phyloP scores from a whole-genome alignment of 202 grass and related monocot species.

The Eragrostis tef region DNA sequence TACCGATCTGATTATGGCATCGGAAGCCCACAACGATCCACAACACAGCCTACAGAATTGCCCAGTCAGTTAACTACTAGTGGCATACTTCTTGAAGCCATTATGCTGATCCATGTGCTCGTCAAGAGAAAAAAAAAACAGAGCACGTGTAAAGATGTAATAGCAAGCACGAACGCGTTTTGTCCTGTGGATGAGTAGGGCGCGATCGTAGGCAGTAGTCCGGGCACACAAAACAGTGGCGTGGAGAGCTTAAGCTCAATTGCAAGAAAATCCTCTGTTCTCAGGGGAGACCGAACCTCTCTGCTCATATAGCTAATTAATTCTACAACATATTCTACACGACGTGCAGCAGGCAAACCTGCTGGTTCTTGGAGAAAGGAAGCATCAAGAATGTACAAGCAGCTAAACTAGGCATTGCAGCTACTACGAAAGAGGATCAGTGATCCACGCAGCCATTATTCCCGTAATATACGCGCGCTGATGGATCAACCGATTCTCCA shows the following conservation, averaged over 20 bases:
- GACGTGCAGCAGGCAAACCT: not conserved
- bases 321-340: slow-evolving; percentile 4
- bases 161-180: not conserved
- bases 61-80: too few species aligned
- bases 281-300: not conserved
- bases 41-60: too few species aligned
- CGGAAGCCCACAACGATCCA: too few species aligned
- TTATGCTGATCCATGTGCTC: not conserved
- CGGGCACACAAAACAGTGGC: not conserved
- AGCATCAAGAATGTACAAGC: not conserved
- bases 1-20: too few species aligned
- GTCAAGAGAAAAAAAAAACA: not conserved
- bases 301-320: not conserved
- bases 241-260: not conserved
- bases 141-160: not conserved
- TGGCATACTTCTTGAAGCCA: not conserved
- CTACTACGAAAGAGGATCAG: not conserved
- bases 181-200: not conserved
- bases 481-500: not conserved
- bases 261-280: not conserved
- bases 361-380: not conserved
- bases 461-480: not conserved
- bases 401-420: slow-evolving; percentile 10
- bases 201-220: not conserved
- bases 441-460: slow-evolving; percentile 20